Evolutionary conservation across 495 filamentous ascomycete species (phyloP), one percentile per base, ranked within the genome.

Genomic region (Talaromyces trachyspermus): DNA sequence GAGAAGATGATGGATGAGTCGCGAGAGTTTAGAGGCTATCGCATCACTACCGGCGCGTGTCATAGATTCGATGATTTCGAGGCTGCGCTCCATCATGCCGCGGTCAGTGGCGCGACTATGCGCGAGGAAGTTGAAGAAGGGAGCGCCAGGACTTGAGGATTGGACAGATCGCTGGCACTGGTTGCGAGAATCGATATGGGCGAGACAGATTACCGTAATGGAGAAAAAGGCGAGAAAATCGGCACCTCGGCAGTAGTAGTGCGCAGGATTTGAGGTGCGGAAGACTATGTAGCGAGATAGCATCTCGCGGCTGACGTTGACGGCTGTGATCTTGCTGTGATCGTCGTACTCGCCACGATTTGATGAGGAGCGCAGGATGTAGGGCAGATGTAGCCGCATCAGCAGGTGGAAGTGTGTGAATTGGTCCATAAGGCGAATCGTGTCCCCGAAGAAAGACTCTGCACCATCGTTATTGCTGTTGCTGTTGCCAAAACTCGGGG

Each of bases 211-310:
- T 9, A 72, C 50, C n/a, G 66, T 59, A 9, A 72, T 63, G 2
- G 68, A 62, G 3, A 69, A 68, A 49, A 77, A 76, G 12, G 62
- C 72, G 32, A 72, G 61, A 42, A 74, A 78, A 43, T 79, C 75
- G 9, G 65, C 53, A 6, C 71, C 58, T 42, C 76, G 74, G 56
- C 75, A 78, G 51, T 66, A 61, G 48, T 64, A 63, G 14, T 61
- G 49, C 3, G 44, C 55, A 4, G 54, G 54, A 32, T 62, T 65
- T 6, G 48, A 54, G 29, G 50, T 46, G 30, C 72, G 69, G 15
- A 76, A 52, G 15, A 48, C 19, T 24, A 64, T 58, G 43, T 69
- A 79, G 14, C 63, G 61, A 0, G 53, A 55, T n/a, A 79, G 54
- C 46, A 75, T 58, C 44, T 71, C 66, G 2, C 73, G 61, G 6